Conservation (phyloP, 305 asterid genomes). For the Caryopteris hybrid region DNA sequence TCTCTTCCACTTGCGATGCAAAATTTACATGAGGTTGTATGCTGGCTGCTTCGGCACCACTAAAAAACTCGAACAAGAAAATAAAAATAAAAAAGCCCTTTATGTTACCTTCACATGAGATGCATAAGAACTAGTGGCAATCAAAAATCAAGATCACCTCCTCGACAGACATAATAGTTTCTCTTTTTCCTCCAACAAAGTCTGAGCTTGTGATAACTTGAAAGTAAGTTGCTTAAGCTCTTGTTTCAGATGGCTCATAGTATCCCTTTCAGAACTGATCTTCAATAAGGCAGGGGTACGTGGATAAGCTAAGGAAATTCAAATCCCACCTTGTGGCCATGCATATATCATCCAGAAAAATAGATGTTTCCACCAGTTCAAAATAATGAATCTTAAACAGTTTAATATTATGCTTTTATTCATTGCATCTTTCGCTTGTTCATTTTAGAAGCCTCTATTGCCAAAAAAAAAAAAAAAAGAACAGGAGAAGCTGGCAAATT, state of each 20-base stretch:
- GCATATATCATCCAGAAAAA: conserved; percentile 14
- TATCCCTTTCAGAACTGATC: conserved; percentile 77
- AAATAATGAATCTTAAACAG: neutral
- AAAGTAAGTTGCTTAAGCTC: conserved; percentile 73
- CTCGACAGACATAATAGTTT: conserved; percentile 44
- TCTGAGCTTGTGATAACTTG: conserved; percentile 69
- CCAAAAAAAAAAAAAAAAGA: neutral
- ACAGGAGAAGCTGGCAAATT: conserved; percentile 1
- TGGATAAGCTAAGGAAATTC: conserved; percentile 74
- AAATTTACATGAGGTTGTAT: conserved; percentile 28
- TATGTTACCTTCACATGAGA: neutral
- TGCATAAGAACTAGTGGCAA: neutral
- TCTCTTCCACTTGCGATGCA: conserved; percentile 32
- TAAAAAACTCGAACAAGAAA: conserved; percentile 23
- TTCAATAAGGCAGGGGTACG: conserved; percentile 95
- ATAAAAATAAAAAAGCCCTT: neutral
- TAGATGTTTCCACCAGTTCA: neutral
- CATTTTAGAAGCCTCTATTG: neutral
- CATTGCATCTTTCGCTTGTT: neutral
- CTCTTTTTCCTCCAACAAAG: conserved; percentile 72
- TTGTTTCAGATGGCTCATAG: conserved; percentile 66
- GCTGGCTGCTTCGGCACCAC: conserved; percentile 45
- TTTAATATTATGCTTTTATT: neutral
- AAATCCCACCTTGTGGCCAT: neutral
- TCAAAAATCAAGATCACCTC: conserved; percentile 46